Base-by-base conservation (phyloP, 139 green algal species). In the Trebouxia sp. region DNA sequence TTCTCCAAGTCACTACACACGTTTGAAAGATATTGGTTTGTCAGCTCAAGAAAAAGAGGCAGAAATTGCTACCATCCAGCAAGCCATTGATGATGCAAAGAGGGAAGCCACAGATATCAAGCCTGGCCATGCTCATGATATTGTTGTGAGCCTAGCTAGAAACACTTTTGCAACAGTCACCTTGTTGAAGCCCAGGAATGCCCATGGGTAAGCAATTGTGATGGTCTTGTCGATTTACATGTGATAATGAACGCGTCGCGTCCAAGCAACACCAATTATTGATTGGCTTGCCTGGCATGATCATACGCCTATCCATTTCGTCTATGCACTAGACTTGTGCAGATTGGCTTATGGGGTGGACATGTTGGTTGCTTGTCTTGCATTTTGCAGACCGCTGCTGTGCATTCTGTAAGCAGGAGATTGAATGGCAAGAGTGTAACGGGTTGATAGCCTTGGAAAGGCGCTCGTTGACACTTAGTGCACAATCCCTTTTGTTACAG, bases 131-230 rank as follows among this genome's bases (percentile, higher is more conserved):
- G 62, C 62, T 43, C 62, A 45, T 43, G 62, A 70, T 43, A 70
- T 70, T 43, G 62, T 70, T 70, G 62, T 70, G 62, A 43, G 62
- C 32, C 62, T 43, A 70, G 62, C 62, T 70, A 70, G 62, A 70
- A 32, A 70, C 62, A 70, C 62, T 42, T 70, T 70, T 70, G 62
- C 62, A 43, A 70, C 62, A 45, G 62, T 70, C 5, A 70, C 62
- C 62, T 43, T 70, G 32, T 43, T 70, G 62, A 70, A 43, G 32
- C 62, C 62, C 26, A 45, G 32, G 62, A 70, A 43, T 67, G 38
- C 56, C 56, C 56, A 67, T 41, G 56, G 56, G 8, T 41, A 67
- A 67, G 28, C 56, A 67, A 67, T 67, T 42, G n/a, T 67, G n/a
- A 67, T 67, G 56, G 56, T 67, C 56, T 67, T 42, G 51, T 41